Percentiles rank a stretch among this genome's conserved stretches.
Evolutionary conservation across 495 filamentous ascomycete species (phyloP).

Genomic region (Aspergillus incahuasiensis): DNA sequence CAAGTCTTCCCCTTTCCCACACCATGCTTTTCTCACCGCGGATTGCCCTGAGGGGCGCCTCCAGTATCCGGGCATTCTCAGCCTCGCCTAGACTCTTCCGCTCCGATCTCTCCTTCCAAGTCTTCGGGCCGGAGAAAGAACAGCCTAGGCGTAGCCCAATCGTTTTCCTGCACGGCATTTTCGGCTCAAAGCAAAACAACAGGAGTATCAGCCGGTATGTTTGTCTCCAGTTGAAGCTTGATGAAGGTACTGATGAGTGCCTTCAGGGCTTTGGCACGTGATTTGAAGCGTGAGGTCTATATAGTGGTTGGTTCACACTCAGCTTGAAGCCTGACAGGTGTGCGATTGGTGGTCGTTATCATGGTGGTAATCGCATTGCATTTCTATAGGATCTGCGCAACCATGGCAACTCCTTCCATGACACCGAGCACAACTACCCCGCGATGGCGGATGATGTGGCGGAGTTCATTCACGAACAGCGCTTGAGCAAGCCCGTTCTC

Average conservation of each 20-base stretch:
- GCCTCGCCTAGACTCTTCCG: constrained; percentile 23
- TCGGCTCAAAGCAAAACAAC: constrained; percentile 96
- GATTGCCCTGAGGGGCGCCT: constrained; percentile 13
- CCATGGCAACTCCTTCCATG: constrained; percentile 86
- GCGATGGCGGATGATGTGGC: constrained; percentile 85
- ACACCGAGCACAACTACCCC: constrained; percentile 71
- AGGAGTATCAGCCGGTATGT: constrained; percentile 92
- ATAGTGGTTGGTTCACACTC: constrained; percentile 57
- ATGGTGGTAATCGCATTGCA: neutral
- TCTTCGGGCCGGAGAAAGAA: constrained; percentile 37
- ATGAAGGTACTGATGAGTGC: constrained; percentile 18
- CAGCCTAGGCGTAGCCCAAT: constrained; percentile 55
- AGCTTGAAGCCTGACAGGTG: neutral
- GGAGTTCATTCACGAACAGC: constrained; percentile 72
- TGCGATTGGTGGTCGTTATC: neutral
- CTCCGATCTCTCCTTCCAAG: constrained; percentile 38
- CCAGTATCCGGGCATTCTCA: constrained; percentile 34
- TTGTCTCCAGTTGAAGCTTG: neutral
- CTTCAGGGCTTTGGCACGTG: constrained; percentile 70
- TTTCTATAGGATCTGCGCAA: constrained; percentile 76
- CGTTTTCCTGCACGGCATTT: constrained; percentile 88
- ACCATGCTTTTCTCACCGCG: constrained; percentile 21
- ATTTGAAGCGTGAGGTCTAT: constrained; percentile 77
- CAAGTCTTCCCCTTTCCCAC: too few relatives aligned
- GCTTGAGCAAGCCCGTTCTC: constrained; percentile 62